A percentile compares a stretch with the other conserved stretches of the same genome.
phyloP scores from a whole-genome alignment of 805 yeast species.

The Nakazawaea ernobii region DNA sequence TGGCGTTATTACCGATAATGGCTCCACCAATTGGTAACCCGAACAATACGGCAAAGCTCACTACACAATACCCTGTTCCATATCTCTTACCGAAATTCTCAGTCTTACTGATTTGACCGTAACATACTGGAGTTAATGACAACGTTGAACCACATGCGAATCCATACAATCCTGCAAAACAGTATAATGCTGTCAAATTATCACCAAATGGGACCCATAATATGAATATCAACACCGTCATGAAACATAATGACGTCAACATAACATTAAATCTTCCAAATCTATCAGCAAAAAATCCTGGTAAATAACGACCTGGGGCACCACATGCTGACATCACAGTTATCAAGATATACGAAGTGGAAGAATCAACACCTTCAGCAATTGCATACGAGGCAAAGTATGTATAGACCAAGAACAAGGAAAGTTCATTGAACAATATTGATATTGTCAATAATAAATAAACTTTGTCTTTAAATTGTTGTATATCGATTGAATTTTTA shows the following conservation, averaged over 20 bases:
- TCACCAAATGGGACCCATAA: conserved; percentile 67
- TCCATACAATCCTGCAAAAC: conserved; percentile 52
- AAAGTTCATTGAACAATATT: conserved; percentile 39
- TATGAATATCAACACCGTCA: conserved; percentile 39
- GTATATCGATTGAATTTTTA: conserved; percentile 30
- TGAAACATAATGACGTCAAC: conserved; percentile 29
- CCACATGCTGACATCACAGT: conserved; percentile 44
- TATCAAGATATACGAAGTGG: conserved; percentile 38
- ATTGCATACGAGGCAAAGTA: conserved; percentile 50
- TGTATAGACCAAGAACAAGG: conserved; percentile 41
- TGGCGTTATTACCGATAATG: conserved; percentile 7
- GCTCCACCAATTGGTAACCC: conserved; percentile 39
- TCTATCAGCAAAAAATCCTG: conserved; percentile 27
- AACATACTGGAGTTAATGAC: conserved; percentile 62
- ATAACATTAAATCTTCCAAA: conserved; percentile 51
- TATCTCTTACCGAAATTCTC: conserved; percentile 64
- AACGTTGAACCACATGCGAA: conserved; percentile 57
- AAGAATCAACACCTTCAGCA: conserved; percentile 37
- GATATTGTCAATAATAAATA: conserved; percentile 37
- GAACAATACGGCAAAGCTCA: conserved; percentile 37
- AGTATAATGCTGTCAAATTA: conserved; percentile 34
- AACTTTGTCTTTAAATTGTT: conserved; percentile 33
- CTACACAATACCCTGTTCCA: conserved; percentile 58
- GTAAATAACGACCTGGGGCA: conserved; percentile 27
- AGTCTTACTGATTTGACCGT: conserved; percentile 59